Evolutionary conservation across 495 filamentous ascomycete species (phyloP).

Genomic region (Paragyromitra xinjiangensis): DNA sequence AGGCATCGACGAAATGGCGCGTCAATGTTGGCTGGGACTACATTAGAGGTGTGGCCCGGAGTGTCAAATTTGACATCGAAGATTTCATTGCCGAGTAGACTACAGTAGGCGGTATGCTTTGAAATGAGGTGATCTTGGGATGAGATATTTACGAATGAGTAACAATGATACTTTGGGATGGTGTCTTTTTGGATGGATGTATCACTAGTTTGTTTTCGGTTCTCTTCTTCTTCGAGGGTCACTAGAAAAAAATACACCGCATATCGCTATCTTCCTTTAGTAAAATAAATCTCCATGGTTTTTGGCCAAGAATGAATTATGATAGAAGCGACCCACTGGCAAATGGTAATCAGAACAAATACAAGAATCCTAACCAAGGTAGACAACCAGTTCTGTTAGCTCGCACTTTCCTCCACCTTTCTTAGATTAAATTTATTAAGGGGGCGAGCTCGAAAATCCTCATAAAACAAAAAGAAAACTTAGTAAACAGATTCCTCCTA

Average conservation of each 20-base stretch:
- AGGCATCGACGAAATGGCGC: conserved; percentile 74
- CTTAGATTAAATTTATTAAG: no score
- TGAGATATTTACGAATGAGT: neutral
- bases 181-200: neutral
- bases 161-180: conserved; percentile 1
- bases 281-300: neutral
- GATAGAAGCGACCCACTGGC: no score
- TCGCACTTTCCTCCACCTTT: no score
- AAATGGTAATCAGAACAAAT: no score
- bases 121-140: neutral
- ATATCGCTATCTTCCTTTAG: neutral
- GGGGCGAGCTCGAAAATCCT: no score
- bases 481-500: neutral
- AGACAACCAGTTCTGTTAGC: no score
- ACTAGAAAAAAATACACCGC: neutral
- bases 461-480: no score
- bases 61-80: conserved; percentile 75
- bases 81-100: conserved; percentile 72
- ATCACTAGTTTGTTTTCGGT: conserved; percentile 13
- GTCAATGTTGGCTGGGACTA: conserved; percentile 80
- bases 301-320: neutral
- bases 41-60: conserved; percentile 69
- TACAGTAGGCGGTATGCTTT: neutral
- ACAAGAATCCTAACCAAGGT: no score
- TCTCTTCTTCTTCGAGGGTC: neutral